These are phyloP conservation scores for Lobosporangium transversale DNA, from an alignment of 192 early-diverging fungal genomes.

Conservation along the genomic window DNA sequence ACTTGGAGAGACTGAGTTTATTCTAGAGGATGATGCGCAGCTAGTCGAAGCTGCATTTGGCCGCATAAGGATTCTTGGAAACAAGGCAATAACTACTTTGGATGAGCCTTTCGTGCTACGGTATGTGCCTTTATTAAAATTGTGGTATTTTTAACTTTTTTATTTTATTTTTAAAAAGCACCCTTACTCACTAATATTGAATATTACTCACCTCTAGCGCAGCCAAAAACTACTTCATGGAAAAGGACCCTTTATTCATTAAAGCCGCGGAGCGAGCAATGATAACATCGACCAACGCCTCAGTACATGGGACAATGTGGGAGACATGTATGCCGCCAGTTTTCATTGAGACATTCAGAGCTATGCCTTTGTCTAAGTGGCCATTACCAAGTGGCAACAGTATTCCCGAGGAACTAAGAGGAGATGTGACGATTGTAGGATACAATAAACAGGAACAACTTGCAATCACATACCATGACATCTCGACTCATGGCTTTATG, in stretches of 20 bases:
- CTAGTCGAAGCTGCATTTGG: conserved; percentile 31
- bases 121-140: background rate
- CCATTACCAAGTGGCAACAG: conserved; percentile 1
- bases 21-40: conserved; percentile 20
- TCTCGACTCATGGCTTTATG: conserved; percentile 14
- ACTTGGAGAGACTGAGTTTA: conserved; percentile 9
- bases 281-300: conserved; percentile 8
- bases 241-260: conserved; percentile 26
- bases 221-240: conserved; percentile 6
- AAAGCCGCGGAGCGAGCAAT: conserved; percentile 23
- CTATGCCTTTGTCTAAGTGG: conserved; percentile 20
- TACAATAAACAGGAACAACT: conserved; percentile 13
- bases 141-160: background rate
- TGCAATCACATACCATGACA: conserved; percentile 8
- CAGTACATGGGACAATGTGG: conserved; percentile 32
- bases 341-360: conserved; percentile 31
- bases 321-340: conserved; percentile 26
- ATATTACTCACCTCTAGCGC: background rate
- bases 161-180: background rate
- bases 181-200: background rate
- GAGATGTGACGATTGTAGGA: conserved; percentile 29
- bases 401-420: conserved; percentile 8
- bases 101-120: conserved; percentile 31
- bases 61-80: conserved; percentile 27
- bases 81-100: conserved; percentile 15